These are phyloP conservation scores for Geosmithia putterillii DNA, from an alignment of 2,329 filamentous ascomycete genomes.

Conservation along the genomic window DNA sequence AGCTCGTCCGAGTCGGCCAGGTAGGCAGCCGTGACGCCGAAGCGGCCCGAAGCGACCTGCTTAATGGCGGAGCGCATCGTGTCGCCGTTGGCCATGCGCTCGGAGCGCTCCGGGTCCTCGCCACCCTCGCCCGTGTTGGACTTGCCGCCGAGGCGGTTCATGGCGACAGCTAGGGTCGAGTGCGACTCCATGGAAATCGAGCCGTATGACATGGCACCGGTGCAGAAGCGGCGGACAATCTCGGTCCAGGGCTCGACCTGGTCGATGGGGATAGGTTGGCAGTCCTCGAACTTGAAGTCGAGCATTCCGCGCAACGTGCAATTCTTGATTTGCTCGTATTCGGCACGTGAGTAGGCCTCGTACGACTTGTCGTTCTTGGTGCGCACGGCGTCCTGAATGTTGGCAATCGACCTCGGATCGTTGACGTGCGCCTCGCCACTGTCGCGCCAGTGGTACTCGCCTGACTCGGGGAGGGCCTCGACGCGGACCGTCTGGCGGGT, in stretches of 20 bases:
- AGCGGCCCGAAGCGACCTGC: constrained; percentile 90
- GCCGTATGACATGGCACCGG: constrained; percentile 96
- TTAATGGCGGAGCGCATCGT: constrained; percentile 97
- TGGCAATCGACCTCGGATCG: constrained; percentile 87
- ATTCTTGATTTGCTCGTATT: constrained; percentile 93
- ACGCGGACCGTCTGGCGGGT: constrained; percentile 64
- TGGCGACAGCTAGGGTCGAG: constrained; percentile 86
- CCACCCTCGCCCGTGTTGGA: constrained; percentile 97
- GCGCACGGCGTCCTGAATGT: constrained; percentile 91
- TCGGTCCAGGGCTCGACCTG: constrained; percentile 98
- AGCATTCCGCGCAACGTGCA: constrained; percentile 90
- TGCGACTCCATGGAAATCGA: constrained; percentile 98
- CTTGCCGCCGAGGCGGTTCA: constrained; percentile 94
- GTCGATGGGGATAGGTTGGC: constrained; percentile 77
- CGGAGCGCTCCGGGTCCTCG: constrained; percentile 84
- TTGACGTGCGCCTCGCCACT: constrained; percentile 93
- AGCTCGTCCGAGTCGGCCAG: constrained; percentile 90
- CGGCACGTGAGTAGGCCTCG: constrained; percentile 84
- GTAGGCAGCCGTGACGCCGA: constrained; percentile 91
- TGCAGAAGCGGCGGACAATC: constrained; percentile 92
- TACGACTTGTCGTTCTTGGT: constrained; percentile 98
- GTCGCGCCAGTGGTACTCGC: constrained; percentile 97
- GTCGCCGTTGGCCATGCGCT: constrained; percentile 79
- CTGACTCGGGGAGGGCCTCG: constrained; percentile 77
- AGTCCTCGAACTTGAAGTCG: constrained; percentile 90